Conservation (phyloP, 2,329 filamentous ascomycete genomes). For the Colletotrichum tropicicola region DNA sequence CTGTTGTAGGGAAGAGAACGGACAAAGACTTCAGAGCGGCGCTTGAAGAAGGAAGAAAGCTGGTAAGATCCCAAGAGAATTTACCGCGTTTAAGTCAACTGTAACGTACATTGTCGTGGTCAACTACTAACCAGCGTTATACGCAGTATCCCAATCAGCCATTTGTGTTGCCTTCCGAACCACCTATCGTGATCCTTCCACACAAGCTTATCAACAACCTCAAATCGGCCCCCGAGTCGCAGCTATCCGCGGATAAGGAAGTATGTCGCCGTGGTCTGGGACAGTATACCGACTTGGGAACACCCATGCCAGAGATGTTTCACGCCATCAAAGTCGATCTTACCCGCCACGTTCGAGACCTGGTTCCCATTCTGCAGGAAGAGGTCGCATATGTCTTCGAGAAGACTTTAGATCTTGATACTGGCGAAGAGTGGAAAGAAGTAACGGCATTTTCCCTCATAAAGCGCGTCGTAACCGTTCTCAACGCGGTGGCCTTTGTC, state of each 20-base stretch:
- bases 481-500: slow-evolving; percentile 8
- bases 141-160: not conserved
- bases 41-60: not conserved
- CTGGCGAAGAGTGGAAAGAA: not conserved
- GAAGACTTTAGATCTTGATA: not conserved
- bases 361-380: not conserved
- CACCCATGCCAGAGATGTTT: slow-evolving; percentile 8
- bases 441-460: not conserved
- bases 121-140: no score
- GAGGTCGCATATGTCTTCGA: not conserved
- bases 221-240: not conserved
- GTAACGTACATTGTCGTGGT: not conserved
- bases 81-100: not conserved
- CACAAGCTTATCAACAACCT: not conserved
- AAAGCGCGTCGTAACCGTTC: not conserved
- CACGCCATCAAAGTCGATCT: slow-evolving; percentile 12
- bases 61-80: not conserved
- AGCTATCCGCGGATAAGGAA: slow-evolving; percentile 6
- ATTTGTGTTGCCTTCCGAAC: not conserved
- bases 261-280: slow-evolving; percentile 8
- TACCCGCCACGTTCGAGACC: not conserved
- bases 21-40: slow-evolving; percentile 6
- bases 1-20: not conserved
- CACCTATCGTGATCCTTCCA: slow-evolving; percentile 1
- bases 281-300: slow-evolving; percentile 10